Evolutionary conservation across 495 filamentous ascomycete species (phyloP).

Genomic region (Aeminium ludgeri): DNA sequence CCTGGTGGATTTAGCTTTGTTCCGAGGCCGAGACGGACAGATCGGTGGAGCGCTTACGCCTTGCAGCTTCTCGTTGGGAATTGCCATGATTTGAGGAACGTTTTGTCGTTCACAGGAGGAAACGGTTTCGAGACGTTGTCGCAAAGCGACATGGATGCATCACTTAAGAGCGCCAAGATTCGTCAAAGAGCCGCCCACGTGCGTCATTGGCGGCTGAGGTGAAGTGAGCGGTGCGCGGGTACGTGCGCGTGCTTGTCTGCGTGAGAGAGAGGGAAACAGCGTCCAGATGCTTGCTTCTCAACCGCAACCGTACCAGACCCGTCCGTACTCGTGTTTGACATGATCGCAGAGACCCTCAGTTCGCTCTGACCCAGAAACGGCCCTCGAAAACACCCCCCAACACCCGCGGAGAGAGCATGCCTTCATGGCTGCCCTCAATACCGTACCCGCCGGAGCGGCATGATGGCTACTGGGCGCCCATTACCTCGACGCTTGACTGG

Average conservation of each 20-base stretch:
- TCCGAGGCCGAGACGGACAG: too few species aligned
- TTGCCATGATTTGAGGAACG: constrained; percentile 52
- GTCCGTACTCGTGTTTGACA: too few species aligned
- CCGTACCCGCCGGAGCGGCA: constrained; percentile 47
- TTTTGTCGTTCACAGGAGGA: background rate
- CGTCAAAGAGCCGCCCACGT: too few species aligned
- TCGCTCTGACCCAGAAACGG: too few species aligned
- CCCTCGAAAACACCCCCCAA: background rate
- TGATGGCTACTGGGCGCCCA: constrained; percentile 65
- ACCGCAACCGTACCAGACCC: too few species aligned
- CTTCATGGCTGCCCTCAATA: constrained; percentile 39
- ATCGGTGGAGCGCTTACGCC: constrained; percentile 47
- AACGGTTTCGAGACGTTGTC: background rate
- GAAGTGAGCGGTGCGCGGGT: background rate
- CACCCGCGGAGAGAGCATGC: background rate
- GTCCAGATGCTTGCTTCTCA: background rate
- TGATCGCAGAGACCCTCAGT: too few species aligned
- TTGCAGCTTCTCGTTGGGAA: constrained; percentile 86
- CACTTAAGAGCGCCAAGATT: too few species aligned
- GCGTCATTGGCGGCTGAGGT: too few species aligned
- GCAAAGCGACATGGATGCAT: background rate
- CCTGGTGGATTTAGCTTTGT: constrained; percentile 30
- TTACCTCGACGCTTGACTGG: constrained; percentile 84
- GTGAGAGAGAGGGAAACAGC: too few species aligned
- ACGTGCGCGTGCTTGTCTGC: background rate